Evolutionary conservation across 2,329 filamentous ascomycete species (phyloP).

Genomic region (Aspergillus brasiliensis): DNA sequence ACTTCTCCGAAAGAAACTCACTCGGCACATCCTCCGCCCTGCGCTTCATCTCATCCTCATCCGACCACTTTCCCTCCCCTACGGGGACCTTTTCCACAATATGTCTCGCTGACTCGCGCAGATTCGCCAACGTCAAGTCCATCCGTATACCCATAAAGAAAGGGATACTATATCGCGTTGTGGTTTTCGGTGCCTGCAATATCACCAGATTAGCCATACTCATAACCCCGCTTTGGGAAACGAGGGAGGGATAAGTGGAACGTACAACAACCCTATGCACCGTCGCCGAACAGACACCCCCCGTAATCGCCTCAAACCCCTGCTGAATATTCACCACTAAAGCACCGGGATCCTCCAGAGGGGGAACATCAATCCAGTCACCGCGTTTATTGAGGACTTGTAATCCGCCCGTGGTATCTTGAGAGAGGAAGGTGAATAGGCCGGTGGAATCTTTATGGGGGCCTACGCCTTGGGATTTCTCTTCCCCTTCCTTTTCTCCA

Average conservation of each 20-base stretch:
- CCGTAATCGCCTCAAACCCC: slow-evolving; percentile 59
- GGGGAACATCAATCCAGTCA: slow-evolving; percentile 49
- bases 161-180: slow-evolving; percentile 50
- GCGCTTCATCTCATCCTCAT: too few species aligned
- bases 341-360: slow-evolving; percentile 39
- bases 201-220: not conserved
- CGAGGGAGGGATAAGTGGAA: not conserved
- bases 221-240: not conserved
- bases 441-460: slow-evolving; percentile 60
- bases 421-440: slow-evolving; percentile 45
- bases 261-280: slow-evolving; percentile 41
- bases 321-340: slow-evolving; percentile 54
- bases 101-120: slow-evolving; percentile 34
- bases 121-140: slow-evolving; percentile 51
- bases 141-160: slow-evolving; percentile 59
- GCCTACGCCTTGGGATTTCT: slow-evolving; percentile 55
- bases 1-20: slow-evolving; percentile 39
- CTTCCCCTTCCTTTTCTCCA: slow-evolving; percentile 14
- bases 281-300: slow-evolving; percentile 53
- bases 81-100: slow-evolving; percentile 34
- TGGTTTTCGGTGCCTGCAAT: slow-evolving; percentile 36
- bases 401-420: slow-evolving; percentile 48
- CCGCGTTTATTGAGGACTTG: slow-evolving; percentile 51
- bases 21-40: slow-evolving; percentile 39
- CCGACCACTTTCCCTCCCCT: accelerated